Evolutionary conservation across 305 asterid species (phyloP).

Genomic region (Fraxinus greggii): DNA sequence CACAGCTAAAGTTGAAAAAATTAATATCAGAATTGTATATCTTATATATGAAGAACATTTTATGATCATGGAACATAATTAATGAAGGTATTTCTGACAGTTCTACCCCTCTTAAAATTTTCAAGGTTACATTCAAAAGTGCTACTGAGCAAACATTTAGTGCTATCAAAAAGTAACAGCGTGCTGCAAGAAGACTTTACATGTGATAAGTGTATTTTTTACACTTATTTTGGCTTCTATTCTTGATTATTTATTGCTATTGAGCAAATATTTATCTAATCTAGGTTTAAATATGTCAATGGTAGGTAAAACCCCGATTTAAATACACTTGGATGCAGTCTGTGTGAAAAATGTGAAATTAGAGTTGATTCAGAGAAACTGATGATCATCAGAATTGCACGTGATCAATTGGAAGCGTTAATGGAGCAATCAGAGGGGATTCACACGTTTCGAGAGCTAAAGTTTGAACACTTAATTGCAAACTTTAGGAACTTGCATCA

Average conservation of each 20-base stretch:
- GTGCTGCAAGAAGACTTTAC: not conserved
- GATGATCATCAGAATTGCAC: not conserved
- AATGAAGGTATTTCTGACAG: not conserved
- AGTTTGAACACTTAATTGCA: not conserved
- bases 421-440: not conserved
- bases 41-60: not conserved
- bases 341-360: not conserved
- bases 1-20: not conserved
- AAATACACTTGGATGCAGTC: not conserved
- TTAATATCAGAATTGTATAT: not conserved
- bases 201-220: not conserved
- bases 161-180: not conserved
- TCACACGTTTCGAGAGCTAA: not conserved
- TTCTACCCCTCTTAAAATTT: not conserved
- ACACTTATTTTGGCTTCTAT: not conserved
- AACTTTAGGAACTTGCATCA: not conserved
- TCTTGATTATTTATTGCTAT: not conserved
- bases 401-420: not conserved
- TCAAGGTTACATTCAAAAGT: not conserved
- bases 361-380: not conserved
- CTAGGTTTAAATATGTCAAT: not conserved
- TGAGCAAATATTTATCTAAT: not conserved
- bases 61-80: conserved; percentile 5
- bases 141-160: not conserved
- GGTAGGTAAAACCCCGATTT: not conserved